These are phyloP conservation scores for Phtheirospermum japonicum DNA, from an alignment of 257 asterid species.

Conservation along the genomic window DNA sequence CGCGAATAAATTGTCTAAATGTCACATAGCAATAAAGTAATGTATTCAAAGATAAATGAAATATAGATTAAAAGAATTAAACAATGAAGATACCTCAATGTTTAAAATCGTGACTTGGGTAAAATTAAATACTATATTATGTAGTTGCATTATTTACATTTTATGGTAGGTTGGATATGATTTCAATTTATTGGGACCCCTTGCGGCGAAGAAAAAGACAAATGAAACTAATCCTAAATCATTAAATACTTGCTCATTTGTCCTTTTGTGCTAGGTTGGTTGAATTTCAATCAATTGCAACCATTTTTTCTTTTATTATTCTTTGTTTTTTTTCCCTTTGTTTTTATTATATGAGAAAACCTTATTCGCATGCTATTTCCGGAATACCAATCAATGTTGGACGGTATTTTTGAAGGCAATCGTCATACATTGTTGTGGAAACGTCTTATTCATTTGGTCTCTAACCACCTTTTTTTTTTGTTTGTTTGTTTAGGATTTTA, in stretches of 20 bases:
- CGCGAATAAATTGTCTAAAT: too few relatives aligned
- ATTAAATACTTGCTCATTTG: conserved; percentile 27
- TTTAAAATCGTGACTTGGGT: too few relatives aligned
- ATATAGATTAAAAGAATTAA: too few relatives aligned
- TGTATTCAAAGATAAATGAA: too few relatives aligned
- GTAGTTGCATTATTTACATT: background rate
- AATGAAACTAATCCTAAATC: conserved; percentile 24
- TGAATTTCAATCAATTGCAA: conserved; percentile 29
- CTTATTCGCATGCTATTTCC: conserved; percentile 29
- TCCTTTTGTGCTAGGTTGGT: conserved; percentile 35
- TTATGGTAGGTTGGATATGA: conserved; percentile 26
- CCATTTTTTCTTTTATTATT: background rate
- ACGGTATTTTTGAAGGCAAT: too few relatives aligned
- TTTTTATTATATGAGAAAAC: background rate
- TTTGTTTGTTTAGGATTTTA: too few relatives aligned
- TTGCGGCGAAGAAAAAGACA: conserved; percentile 26
- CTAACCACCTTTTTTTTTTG: too few relatives aligned
- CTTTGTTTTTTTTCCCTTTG: conserved; percentile 1
- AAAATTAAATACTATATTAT: background rate
- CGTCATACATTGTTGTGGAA: too few relatives aligned
- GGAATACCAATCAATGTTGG: conserved; percentile 13
- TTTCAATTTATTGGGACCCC: conserved; percentile 23
- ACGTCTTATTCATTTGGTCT: too few relatives aligned
- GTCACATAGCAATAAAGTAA: too few relatives aligned
- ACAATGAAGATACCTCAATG: too few relatives aligned